phyloP scores from a whole-genome alignment of 2,329 filamentous ascomycete genomes.

The Cercospora sojina region DNA sequence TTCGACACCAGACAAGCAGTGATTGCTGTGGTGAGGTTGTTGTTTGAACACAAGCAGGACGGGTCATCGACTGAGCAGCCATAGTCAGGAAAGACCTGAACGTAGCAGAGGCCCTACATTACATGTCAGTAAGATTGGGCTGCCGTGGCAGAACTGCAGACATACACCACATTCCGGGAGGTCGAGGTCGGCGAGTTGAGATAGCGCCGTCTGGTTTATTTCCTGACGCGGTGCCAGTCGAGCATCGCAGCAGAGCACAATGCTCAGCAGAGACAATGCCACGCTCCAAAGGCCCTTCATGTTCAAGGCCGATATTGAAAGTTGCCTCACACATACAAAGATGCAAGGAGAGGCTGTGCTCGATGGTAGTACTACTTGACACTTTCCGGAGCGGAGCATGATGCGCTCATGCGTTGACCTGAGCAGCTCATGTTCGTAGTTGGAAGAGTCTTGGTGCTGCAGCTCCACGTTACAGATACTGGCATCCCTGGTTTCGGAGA shows the following conservation, averaged over 20 bases:
- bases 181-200: slow-evolving; percentile 13
- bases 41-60: slow-evolving; percentile 23
- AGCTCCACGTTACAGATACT: background rate
- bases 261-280: background rate
- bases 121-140: background rate
- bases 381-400: background rate
- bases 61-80: slow-evolving; percentile 17
- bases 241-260: background rate
- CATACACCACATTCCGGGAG: slow-evolving; percentile 19
- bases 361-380: slow-evolving; percentile 5
- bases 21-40: slow-evolving; percentile 23
- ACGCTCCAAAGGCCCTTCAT: background rate
- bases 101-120: slow-evolving; percentile 22
- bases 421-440: slow-evolving; percentile 3
- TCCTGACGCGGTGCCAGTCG: background rate
- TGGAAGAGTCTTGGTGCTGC: background rate
- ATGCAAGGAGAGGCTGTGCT: background rate
- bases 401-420: slow-evolving; percentile 6
- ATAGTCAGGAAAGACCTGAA: slow-evolving; percentile 23
- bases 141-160: background rate
- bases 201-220: background rate
- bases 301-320: background rate
- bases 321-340: background rate
- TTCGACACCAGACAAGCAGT: slow-evolving; percentile 23
- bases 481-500: slow-evolving; percentile 7